Conservation (phyloP, 2,329 filamentous ascomycete genomes). For the Sarocladium oryzae region DNA sequence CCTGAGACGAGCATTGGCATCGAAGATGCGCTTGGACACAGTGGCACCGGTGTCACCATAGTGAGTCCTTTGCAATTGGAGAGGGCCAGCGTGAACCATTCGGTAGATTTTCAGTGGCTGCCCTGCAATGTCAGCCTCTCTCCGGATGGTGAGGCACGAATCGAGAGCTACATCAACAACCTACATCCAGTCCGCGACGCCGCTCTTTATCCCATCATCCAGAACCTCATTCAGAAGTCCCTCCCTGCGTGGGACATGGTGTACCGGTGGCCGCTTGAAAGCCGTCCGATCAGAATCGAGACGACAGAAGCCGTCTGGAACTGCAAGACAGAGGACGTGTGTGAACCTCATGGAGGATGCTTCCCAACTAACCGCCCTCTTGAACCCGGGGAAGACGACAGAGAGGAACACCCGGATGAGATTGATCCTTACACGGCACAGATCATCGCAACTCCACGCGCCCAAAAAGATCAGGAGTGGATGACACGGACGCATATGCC, state of each 20-base stretch:
- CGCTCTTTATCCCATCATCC: conserved; percentile 33
- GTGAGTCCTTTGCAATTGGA: conserved; percentile 11
- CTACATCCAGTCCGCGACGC: conserved; percentile 36
- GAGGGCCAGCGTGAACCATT: conserved; percentile 12
- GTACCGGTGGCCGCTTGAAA: conserved; percentile 24
- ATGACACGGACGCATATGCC: not conserved
- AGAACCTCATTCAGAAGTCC: conserved; percentile 32
- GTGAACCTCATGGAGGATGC: not conserved
- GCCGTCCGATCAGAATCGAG: conserved; percentile 20
- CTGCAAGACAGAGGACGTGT: conserved; percentile 13
- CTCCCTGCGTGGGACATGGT: conserved; percentile 40
- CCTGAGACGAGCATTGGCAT: conserved; percentile 27
- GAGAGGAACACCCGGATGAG: conserved; percentile 10
- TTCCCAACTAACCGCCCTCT: conserved; percentile 18
- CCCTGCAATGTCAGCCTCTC: conserved; percentile 42
- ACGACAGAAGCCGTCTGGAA: conserved; percentile 9
- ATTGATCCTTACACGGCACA: not conserved
- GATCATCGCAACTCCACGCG: not conserved
- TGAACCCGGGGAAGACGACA: conserved; percentile 18
- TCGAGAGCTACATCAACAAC: conserved; percentile 49
- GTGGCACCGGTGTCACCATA: conserved; percentile 25
- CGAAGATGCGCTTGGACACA: conserved; percentile 25
- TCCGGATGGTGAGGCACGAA: conserved; percentile 26
- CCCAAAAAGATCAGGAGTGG: not conserved
- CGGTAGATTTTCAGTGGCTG: conserved; percentile 36